Percentiles rank a stretch among this genome's conserved stretches.
phyloP scores from a whole-genome alignment of 2,329 filamentous ascomycete species.

The Aspergillus fumigatiaffinis region DNA sequence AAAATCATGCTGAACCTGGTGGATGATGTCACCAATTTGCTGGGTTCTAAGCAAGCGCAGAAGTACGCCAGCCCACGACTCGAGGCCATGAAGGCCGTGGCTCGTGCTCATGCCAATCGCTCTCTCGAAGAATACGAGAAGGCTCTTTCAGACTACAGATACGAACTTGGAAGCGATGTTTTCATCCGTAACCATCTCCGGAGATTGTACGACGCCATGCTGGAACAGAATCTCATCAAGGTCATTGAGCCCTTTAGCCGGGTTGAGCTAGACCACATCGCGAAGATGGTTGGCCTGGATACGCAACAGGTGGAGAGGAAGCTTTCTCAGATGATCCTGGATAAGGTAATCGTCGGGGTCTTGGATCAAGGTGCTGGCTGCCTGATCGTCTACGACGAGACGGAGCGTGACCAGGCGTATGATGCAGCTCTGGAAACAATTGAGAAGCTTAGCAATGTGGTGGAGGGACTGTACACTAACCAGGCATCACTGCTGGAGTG shows the following conservation, averaged over 20 bases:
- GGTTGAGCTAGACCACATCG: slow-evolving; percentile 94
- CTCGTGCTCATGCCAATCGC: slow-evolving; percentile 89
- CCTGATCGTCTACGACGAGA: slow-evolving; percentile 95
- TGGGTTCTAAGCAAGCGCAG: slow-evolving; percentile 93
- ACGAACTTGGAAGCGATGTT: slow-evolving; percentile 87
- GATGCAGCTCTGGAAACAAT: slow-evolving; percentile 92
- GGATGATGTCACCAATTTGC: slow-evolving; percentile 92
- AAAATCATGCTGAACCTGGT: slow-evolving; percentile 99
- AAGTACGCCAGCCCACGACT: slow-evolving; percentile 94
- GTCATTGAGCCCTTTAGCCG: slow-evolving; percentile 98
- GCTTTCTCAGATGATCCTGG: slow-evolving; percentile 98
- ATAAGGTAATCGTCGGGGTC: slow-evolving; percentile 97
- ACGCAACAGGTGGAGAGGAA: slow-evolving; percentile 97
- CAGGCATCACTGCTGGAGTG: slow-evolving; percentile 93
- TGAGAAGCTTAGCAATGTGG: slow-evolving; percentile 93
- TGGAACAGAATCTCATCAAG: slow-evolving; percentile 99
- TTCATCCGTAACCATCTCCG: slow-evolving; percentile 98
- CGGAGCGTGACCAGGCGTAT: slow-evolving; percentile 86
- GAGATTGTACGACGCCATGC: slow-evolving; percentile 93
- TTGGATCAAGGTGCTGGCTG: slow-evolving; percentile 97
- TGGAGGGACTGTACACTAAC: slow-evolving; percentile 96
- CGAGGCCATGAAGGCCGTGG: slow-evolving; percentile 98
- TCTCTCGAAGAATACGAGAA: slow-evolving; percentile 96
- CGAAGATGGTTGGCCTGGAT: slow-evolving; percentile 95
- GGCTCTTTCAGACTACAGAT: slow-evolving; percentile 82